Percentiles rank a stretch among this genome's conserved stretches.
Conservation (phyloP, 495 filamentous ascomycete species). For the Sordaria brevicollis region DNA sequence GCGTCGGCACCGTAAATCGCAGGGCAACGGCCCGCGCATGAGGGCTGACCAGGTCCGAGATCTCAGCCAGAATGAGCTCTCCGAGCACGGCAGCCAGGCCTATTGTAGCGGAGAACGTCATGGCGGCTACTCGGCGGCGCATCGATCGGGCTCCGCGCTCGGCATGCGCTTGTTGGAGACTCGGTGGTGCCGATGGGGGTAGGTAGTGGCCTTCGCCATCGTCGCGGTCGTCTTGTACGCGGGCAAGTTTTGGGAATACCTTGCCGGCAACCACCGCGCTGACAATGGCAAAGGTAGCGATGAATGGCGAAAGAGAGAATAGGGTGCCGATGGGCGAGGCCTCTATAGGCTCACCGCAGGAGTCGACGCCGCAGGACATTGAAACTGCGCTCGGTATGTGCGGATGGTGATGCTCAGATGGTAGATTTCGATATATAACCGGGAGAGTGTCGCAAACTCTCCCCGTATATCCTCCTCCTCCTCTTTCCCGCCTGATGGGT, state of each 20-base stretch:
- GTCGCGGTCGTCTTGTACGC: slow-evolving; percentile 26
- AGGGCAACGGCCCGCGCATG: slow-evolving; percentile 51
- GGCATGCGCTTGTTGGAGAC: slow-evolving; percentile 39
- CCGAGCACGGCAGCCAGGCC: slow-evolving; percentile 63
- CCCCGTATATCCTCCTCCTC: background rate
- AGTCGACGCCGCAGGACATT: slow-evolving; percentile 21
- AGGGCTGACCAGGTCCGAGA: slow-evolving; percentile 57
- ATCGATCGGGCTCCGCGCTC: slow-evolving; percentile 34
- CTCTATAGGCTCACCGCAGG: slow-evolving; percentile 19
- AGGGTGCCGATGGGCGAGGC: slow-evolving; percentile 18
- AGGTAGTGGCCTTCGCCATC: slow-evolving; percentile 44
- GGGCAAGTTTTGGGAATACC: slow-evolving; percentile 55
- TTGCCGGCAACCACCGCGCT: slow-evolving; percentile 45
- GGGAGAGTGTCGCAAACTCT: background rate
- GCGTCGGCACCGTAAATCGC: slow-evolving; percentile 49
- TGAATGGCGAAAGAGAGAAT: slow-evolving; percentile 37
- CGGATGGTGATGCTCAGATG: background rate
- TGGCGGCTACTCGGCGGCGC: slow-evolving; percentile 44
- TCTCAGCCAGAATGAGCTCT: slow-evolving; percentile 68
- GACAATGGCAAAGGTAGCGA: slow-evolving; percentile 51
- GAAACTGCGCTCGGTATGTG: background rate
- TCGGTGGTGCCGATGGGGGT: slow-evolving; percentile 38
- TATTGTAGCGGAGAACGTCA: slow-evolving; percentile 60
- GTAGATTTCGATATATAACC: background rate
- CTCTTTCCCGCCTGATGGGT: background rate